Evolutionary conservation across 768 basidiomycete species (phyloP), one percentile per base, ranked within the genome.

Genomic region (Rhizopogon salebrosus): DNA sequence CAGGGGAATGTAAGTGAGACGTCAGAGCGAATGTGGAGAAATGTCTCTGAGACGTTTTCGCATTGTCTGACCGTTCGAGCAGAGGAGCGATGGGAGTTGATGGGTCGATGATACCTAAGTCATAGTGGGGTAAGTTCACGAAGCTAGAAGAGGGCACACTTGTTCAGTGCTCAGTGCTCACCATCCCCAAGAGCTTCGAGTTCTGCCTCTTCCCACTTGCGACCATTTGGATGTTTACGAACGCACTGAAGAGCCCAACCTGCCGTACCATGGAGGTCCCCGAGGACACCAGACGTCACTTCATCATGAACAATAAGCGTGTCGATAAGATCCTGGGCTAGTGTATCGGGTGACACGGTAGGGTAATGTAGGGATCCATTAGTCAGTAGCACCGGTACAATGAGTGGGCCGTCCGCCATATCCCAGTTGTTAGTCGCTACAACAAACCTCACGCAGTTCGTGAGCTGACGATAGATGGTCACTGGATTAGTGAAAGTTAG

Each of bases 11-110:
- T 35, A 87, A 71, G 64, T 87, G 85, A 0, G 79, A 77, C 1
- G 86, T 85, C 57, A 87, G 69, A 7, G 81, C 79, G 60, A 89
- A 90, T 3, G 82, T 75, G 13, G 87, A 86, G 69, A 89, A 90
- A 56, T 80, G 80, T 23, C 79, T 74, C 48, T 77, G 67, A 39
- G 70, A 56, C n/a, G 37, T 60, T 2, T 70, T 49, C 20, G 61
- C 66, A 35, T 67, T 63, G 41, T 68, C 59, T 20, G 72, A 62
- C 11, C 75, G 53, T 61, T 76, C 71, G 23, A 87, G 64, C 11
- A 87, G 68, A 3, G 83, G 80, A 0, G 79, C 78, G 51, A 89
- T 69, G 41, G 62, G 69, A 3, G 73, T 65, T 22, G 70, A 68
- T 36, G 75, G 64, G 18, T 75, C 62, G 26, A 87, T 54, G 34